Conservation (phyloP, 2,329 filamentous ascomycete species). For the Colletotrichum tabaci region DNA sequence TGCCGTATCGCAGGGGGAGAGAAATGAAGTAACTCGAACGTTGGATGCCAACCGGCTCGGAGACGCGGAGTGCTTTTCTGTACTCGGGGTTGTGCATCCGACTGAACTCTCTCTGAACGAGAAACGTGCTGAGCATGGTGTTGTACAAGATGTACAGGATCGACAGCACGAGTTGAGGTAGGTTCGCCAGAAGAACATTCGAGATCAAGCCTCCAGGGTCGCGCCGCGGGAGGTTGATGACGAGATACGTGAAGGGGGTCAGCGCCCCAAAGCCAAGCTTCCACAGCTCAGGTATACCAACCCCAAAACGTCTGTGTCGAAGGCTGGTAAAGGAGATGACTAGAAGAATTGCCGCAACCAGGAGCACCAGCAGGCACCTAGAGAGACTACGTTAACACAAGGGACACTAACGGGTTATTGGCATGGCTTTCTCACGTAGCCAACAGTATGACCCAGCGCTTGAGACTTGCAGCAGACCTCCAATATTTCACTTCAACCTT, state of each 20-base stretch:
- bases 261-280: conserved; percentile 50
- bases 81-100: conserved; percentile 48
- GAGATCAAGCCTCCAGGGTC: conserved; percentile 50
- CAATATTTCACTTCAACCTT: neutral
- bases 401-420: neutral
- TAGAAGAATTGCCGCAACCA: conserved; percentile 34
- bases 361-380: neutral
- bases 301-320: conserved; percentile 37
- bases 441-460: conserved; percentile 1
- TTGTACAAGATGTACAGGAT: conserved; percentile 63
- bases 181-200: conserved; percentile 60
- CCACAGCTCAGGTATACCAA: conserved; percentile 46
- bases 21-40: conserved; percentile 60
- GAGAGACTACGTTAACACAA: no score
- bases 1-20: conserved; percentile 60
- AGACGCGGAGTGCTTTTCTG: conserved; percentile 59
- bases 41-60: conserved; percentile 56
- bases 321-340: conserved; percentile 40
- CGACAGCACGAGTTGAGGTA: conserved; percentile 62
- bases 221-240: conserved; percentile 44
- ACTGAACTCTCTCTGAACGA: conserved; percentile 62
- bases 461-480: conserved; percentile 14
- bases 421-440: neutral
- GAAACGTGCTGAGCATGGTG: conserved; percentile 61
- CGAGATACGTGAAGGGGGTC: conserved; percentile 48